These are phyloP conservation scores for Acidiella bohemica DNA, from an alignment of 495 filamentous ascomycete species.

Conservation along the genomic window DNA sequence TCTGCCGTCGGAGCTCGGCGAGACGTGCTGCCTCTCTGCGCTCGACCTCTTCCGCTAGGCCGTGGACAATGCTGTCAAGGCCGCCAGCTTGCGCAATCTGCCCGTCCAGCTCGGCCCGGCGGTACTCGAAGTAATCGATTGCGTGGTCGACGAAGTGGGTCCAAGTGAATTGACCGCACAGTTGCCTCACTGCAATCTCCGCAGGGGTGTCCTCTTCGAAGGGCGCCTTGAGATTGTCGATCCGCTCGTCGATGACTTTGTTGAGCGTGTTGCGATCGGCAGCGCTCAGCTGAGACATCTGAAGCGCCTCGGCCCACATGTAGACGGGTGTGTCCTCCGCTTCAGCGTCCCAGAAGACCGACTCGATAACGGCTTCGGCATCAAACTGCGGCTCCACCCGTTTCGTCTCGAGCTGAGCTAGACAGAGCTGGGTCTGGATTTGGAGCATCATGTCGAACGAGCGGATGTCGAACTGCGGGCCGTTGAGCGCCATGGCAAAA, in stretches of 20 bases:
- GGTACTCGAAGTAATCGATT: constrained; percentile 8
- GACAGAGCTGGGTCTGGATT: constrained; percentile 6
- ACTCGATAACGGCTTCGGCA: not conserved
- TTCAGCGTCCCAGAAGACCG: constrained; percentile 8
- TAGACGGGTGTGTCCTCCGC: constrained; percentile 5
- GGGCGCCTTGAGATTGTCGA: not conserved
- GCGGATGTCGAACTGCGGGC: not conserved
- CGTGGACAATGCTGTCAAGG: constrained; percentile 1
- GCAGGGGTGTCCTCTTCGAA: not conserved
- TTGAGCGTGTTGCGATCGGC: not conserved
- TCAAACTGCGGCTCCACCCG: constrained; percentile 1
- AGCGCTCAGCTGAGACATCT: not conserved
- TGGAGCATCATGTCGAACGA: constrained; percentile 1
- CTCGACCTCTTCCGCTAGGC: constrained; percentile 6
- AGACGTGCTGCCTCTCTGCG: not conserved
- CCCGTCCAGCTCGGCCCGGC: constrained; percentile 12
- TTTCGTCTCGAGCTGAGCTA: constrained; percentile 1
- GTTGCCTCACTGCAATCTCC: not conserved
- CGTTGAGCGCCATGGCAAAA: constrained; percentile 9
- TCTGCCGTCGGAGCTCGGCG: constrained; percentile 5
- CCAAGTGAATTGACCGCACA: constrained; percentile 14
- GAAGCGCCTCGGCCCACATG: constrained; percentile 1
- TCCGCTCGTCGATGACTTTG: not conserved
- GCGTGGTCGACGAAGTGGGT: constrained; percentile 8
- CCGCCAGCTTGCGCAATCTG: constrained; percentile 17